Conservation (phyloP, 1,139 yeast genomes). For the Protomyces gravidus region DNA sequence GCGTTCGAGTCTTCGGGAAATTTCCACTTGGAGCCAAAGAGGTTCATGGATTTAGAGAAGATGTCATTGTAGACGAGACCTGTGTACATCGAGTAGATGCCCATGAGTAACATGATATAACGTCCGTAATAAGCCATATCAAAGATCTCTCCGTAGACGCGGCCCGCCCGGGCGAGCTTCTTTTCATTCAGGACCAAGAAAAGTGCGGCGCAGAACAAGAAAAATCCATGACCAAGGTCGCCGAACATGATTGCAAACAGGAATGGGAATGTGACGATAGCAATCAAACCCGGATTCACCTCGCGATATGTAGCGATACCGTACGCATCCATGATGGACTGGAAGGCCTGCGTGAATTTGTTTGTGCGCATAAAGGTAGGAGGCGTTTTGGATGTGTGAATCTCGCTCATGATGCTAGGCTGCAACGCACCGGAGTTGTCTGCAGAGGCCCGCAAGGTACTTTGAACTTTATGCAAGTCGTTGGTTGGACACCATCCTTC, state of each 20-base stretch:
- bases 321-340: constrained; percentile 87
- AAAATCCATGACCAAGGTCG: constrained; percentile 91
- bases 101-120: constrained; percentile 85
- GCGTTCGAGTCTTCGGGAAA: constrained; percentile 74
- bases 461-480: constrained; percentile 48
- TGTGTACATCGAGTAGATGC: constrained; percentile 84
- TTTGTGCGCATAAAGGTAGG: constrained; percentile 91
- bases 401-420: constrained; percentile 74
- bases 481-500: constrained; percentile 90
- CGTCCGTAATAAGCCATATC: constrained; percentile 96
- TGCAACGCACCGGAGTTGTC: constrained; percentile 55
- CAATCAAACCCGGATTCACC: constrained; percentile 92
- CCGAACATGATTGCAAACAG: constrained; percentile 99
- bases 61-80: constrained; percentile 91
- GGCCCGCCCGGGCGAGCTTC: constrained; percentile 54
- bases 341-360: constrained; percentile 89
- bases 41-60: constrained; percentile 81
- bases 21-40: constrained; percentile 84
- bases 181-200: constrained; percentile 66
- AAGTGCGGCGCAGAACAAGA: constrained; percentile 68
- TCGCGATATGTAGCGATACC: constrained; percentile 93
- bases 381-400: constrained; percentile 77
- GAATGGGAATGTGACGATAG: constrained; percentile 92
- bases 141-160: constrained; percentile 76
- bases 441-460: constrained; percentile 54